Conservation (phyloP, 148 eudicot genomes). For the Euryodendron excelsum region DNA sequence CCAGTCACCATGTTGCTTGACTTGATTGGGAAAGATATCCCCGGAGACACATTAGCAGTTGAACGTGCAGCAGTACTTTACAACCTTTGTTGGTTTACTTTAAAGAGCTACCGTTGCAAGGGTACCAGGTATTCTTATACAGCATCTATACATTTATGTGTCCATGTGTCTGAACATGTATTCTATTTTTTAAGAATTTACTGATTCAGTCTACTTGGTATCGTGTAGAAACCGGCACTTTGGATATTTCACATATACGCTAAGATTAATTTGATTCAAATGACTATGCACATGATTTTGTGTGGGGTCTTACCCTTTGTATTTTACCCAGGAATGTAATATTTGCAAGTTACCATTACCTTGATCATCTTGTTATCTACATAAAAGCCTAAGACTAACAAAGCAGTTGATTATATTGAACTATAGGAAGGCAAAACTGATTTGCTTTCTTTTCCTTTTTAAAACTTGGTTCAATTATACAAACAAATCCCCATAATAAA, state of each 20-base stretch:
- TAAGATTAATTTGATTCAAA: background rate
- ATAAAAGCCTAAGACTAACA: background rate
- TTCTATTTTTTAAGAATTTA: background rate
- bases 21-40: slow-evolving; percentile 43
- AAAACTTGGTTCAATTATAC: background rate
- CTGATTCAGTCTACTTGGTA: background rate
- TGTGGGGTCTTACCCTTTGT: background rate
- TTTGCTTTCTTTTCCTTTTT: background rate
- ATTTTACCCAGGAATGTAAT: background rate
- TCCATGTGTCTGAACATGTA: background rate
- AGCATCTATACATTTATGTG: background rate
- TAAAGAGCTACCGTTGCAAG: slow-evolving; percentile 40
- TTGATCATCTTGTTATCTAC: background rate
- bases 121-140: slow-evolving; percentile 41
- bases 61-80: slow-evolving; percentile 70
- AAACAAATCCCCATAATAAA: background rate
- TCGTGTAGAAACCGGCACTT: background rate
- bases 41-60: slow-evolving; percentile 55
- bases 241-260: background rate
- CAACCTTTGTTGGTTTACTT: slow-evolving; percentile 54
- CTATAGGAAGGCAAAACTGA: background rate
- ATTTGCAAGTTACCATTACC: background rate
- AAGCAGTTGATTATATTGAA: background rate
- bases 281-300: background rate
- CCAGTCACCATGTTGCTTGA: slow-evolving; percentile 36